A percentile compares a stretch with the other conserved stretches of the same genome.
These are phyloP conservation scores for Clarireedia paspali DNA, from an alignment of 2,329 filamentous ascomycete species.

Conservation along the genomic window DNA sequence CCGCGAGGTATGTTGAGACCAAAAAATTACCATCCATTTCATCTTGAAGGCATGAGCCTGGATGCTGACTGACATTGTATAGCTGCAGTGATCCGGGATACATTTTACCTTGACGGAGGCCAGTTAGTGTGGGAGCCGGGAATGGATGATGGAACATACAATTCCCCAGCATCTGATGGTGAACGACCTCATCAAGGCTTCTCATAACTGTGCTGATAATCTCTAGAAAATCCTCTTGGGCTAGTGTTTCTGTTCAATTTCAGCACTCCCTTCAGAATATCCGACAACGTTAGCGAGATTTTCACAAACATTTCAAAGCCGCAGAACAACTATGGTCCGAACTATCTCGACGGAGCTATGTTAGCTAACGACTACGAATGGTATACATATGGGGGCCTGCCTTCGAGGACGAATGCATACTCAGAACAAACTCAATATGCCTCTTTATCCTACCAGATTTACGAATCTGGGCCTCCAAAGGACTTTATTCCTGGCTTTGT, in stretches of 20 bases:
- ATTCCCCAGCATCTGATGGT: constrained; percentile 34
- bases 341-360: constrained; percentile 55
- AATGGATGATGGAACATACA: constrained; percentile 36
- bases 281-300: constrained; percentile 44
- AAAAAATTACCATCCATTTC: neutral
- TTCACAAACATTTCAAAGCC: constrained; percentile 43
- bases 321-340: constrained; percentile 43
- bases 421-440: constrained; percentile 35
- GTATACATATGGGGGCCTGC: constrained; percentile 55
- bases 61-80: constrained; percentile 18
- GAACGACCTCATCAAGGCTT: constrained; percentile 14
- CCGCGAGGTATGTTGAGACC: constrained; percentile 31
- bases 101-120: constrained; percentile 59
- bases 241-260: constrained; percentile 52
- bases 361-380: constrained; percentile 57
- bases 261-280: constrained; percentile 45
- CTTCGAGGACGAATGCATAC: constrained; percentile 31
- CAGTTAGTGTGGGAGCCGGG: constrained; percentile 44
- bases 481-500: neutral
- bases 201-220: constrained; percentile 6
- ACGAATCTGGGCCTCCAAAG: constrained; percentile 42
- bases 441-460: constrained; percentile 44
- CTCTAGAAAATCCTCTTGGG: constrained; percentile 43
- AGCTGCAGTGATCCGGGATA: constrained; percentile 54
- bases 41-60: neutral